These are phyloP conservation scores for Mycena kentingensis DNA, from an alignment of 768 basidiomycete species.

Conservation along the genomic window DNA sequence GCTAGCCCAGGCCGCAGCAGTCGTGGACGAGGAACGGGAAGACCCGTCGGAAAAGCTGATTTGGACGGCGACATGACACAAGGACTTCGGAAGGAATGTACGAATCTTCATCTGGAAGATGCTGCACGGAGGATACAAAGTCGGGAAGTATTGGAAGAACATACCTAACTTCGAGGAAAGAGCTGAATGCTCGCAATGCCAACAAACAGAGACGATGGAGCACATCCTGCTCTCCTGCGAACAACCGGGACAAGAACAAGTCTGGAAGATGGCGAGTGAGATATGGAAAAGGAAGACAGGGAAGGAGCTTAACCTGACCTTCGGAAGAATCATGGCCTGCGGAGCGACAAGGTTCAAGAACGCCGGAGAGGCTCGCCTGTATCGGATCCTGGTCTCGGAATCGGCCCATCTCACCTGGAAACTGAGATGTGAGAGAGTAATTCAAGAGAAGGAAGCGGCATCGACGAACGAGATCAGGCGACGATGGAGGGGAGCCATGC, in stretches of 20 bases:
- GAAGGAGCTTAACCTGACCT: slow-evolving; percentile 9
- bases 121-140: slow-evolving; percentile 26
- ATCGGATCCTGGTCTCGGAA: slow-evolving; percentile 31
- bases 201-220: slow-evolving; percentile 27
- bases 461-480: neutral
- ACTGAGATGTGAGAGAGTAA: slow-evolving; percentile 12
- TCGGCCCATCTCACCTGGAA: slow-evolving; percentile 33
- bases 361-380: slow-evolving; percentile 19
- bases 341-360: slow-evolving; percentile 9
- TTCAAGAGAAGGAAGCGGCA: neutral
- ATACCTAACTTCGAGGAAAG: slow-evolving; percentile 17
- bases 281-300: slow-evolving; percentile 15
- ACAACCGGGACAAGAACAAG: slow-evolving; percentile 20
- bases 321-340: slow-evolving; percentile 28
- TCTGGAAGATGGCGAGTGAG: slow-evolving; percentile 26
- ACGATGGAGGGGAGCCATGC: slow-evolving; percentile 1
- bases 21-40: too few relatives aligned
- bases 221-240: slow-evolving; percentile 34
- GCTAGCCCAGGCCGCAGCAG: neutral
- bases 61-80: neutral
- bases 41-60: neutral
- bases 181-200: slow-evolving; percentile 21
- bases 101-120: slow-evolving; percentile 15
- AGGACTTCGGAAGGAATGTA: neutral
- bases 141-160: slow-evolving; percentile 29